Conservation (phyloP, 306 rosid species). For the Prunus fruticosa region DNA sequence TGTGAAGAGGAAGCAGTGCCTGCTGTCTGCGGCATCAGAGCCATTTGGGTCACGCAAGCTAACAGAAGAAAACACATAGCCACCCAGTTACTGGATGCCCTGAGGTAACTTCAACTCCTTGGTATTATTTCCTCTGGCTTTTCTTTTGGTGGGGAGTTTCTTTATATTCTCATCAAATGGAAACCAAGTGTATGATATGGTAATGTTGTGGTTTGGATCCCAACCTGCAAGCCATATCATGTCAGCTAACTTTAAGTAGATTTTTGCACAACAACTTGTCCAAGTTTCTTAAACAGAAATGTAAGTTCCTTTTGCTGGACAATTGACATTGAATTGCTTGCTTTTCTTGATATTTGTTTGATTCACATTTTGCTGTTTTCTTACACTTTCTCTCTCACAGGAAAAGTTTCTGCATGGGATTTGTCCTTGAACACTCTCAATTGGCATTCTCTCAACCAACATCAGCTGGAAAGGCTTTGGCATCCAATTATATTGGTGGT, state of each 20-base stretch:
- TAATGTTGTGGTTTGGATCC: background rate
- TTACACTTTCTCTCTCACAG: constrained; percentile 37
- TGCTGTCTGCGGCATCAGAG: constrained; percentile 77
- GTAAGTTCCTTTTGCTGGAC: background rate
- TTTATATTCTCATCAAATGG: background rate
- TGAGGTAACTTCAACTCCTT: constrained; percentile 47
- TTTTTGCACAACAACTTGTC: background rate
- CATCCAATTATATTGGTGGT: constrained; percentile 52
- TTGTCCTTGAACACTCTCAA: constrained; percentile 51
- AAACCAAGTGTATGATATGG: background rate
- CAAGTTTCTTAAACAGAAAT: background rate
- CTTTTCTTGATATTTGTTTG: background rate
- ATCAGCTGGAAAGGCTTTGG: constrained; percentile 70
- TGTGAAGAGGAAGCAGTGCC: constrained; percentile 55
- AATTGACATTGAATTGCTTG: background rate
- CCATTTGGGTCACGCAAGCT: constrained; percentile 82
- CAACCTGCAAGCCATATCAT: background rate
- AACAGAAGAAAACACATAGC: constrained; percentile 73
- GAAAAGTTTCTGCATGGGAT: constrained; percentile 55
- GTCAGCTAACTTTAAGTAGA: background rate
- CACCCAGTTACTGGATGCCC: constrained; percentile 66
- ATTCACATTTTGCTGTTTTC: background rate
- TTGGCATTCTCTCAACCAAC: constrained; percentile 86
- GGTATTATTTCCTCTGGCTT: background rate
- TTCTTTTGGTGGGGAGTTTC: background rate